Percentiles rank a stretch among this genome's conserved stretches.
Conservation (phyloP, 1,284 basidiomycete species). For the Uromyces viciae-fabae region DNA sequence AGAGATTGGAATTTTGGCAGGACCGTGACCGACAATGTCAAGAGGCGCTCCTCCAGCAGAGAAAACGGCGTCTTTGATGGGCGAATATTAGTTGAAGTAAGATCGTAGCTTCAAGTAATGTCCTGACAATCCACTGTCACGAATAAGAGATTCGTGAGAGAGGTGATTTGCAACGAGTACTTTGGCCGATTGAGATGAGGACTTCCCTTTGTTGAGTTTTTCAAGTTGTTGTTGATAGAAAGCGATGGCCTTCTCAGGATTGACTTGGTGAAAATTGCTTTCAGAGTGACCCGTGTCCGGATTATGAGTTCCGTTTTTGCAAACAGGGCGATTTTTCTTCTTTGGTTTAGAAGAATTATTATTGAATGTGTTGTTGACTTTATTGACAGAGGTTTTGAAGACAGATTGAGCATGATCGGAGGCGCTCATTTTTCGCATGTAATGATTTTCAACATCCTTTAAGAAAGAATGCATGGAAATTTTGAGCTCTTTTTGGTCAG, state of each 20-base stretch:
- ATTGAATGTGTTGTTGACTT: background rate
- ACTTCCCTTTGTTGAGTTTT: background rate
- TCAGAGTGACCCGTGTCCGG: background rate
- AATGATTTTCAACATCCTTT: background rate
- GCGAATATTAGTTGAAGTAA: background rate
- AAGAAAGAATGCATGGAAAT: background rate
- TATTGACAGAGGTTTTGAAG: background rate
- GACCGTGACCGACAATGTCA: background rate
- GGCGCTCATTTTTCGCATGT: no score
- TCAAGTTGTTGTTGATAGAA: background rate
- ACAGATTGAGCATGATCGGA: background rate
- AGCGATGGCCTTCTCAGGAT: background rate
- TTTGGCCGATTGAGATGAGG: background rate
- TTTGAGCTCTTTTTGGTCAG: background rate
- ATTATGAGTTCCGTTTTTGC: background rate
- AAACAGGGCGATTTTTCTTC: background rate
- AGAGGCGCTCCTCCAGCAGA: background rate
- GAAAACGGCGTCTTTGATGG: background rate
- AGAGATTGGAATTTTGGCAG: background rate
- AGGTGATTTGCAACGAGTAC: background rate
- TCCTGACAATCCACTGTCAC: background rate
- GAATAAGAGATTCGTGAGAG: background rate
- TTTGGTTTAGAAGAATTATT: background rate
- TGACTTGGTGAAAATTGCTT: background rate
- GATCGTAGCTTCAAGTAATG: background rate